Conservation (phyloP, 2,329 filamentous ascomycete genomes). For the Pseudogymnoascus verrucosus region DNA sequence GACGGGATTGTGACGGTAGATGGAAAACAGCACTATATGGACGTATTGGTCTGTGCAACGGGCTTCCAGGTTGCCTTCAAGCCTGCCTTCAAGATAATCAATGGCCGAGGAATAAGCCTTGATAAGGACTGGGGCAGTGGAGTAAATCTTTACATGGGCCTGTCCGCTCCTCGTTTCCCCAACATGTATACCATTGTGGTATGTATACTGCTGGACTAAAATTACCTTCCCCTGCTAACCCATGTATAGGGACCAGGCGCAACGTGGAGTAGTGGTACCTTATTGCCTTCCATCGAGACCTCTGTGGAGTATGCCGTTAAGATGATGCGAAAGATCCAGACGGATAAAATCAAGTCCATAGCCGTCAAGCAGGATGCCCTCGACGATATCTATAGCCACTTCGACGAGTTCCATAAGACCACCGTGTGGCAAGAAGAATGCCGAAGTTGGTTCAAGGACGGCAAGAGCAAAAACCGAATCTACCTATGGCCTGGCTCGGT, state of each 20-base stretch:
- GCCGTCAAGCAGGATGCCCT: slow-evolving; percentile 29
- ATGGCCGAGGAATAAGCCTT: slow-evolving; percentile 12
- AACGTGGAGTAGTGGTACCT: slow-evolving; percentile 37
- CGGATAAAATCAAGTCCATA: slow-evolving; percentile 28
- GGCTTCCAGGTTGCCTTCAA: slow-evolving; percentile 27
- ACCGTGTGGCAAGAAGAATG: slow-evolving; percentile 33
- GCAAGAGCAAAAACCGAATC: slow-evolving; percentile 30
- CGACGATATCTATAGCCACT: slow-evolving; percentile 33
- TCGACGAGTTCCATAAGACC: slow-evolving; percentile 35
- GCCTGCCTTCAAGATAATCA: slow-evolving; percentile 22
- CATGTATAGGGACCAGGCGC: slow-evolving; percentile 30
- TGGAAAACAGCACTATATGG: slow-evolving; percentile 13
- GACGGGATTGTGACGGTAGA: not conserved
- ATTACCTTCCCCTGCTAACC: not conserved
- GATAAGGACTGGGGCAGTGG: slow-evolving; percentile 17
- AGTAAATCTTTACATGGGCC: slow-evolving; percentile 19
- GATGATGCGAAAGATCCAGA: slow-evolving; percentile 27
- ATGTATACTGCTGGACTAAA: slow-evolving; percentile 4
- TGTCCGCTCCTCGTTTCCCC: slow-evolving; percentile 18
- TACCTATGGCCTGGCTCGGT: slow-evolving; percentile 42
- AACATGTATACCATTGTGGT: slow-evolving; percentile 22
- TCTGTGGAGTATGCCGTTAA: slow-evolving; percentile 29
- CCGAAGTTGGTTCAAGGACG: slow-evolving; percentile 41
- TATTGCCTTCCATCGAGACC: slow-evolving; percentile 31
- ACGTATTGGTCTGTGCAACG: slow-evolving; percentile 30